phyloP scores from a whole-genome alignment of 1,139 yeast genomes.

The Hansenula lynferdii region DNA sequence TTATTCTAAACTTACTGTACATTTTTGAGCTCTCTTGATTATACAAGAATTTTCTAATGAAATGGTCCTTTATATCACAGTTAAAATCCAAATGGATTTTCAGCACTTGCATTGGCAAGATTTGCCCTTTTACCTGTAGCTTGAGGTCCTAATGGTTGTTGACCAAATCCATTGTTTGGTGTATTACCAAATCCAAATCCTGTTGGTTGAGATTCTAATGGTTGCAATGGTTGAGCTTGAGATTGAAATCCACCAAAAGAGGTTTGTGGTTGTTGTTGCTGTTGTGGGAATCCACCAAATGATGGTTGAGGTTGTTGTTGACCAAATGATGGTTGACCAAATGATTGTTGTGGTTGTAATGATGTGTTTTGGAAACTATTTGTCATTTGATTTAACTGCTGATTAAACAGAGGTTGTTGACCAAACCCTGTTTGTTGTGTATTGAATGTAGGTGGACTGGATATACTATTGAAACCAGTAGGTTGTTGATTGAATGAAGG shows the following conservation, averaged over 20 bases:
- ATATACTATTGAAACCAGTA: too few relatives aligned
- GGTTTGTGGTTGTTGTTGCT: slow-evolving; percentile 11
- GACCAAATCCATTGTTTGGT: slow-evolving; percentile 35
- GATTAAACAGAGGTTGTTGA: slow-evolving; percentile 1
- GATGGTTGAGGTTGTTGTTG: slow-evolving; percentile 20
- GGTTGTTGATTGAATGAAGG: too few relatives aligned
- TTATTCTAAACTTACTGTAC: too few relatives aligned
- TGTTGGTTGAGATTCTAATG: slow-evolving; percentile 69
- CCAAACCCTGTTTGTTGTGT: too few relatives aligned
- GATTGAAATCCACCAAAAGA: slow-evolving; percentile 12
- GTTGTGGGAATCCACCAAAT: slow-evolving; percentile 9
- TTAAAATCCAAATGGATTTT: slow-evolving; percentile 90
- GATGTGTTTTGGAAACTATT: slow-evolving; percentile 3
- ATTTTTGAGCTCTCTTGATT: too few relatives aligned
- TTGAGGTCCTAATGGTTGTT: slow-evolving; percentile 31
- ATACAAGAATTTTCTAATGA: too few relatives aligned
- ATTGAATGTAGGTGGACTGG: too few relatives aligned
- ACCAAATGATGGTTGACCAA: neutral
- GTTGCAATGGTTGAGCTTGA: slow-evolving; percentile 30
- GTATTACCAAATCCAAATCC: slow-evolving; percentile 62
- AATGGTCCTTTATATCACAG: neutral
- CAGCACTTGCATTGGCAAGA: slow-evolving; percentile 83
- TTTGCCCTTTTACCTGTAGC: slow-evolving; percentile 67
- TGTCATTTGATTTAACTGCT: slow-evolving; percentile 20
- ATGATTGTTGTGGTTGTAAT: too few relatives aligned